phyloP scores from a whole-genome alignment of 2,329 filamentous ascomycete genomes.

The Pseudogymnoascus sp. region DNA sequence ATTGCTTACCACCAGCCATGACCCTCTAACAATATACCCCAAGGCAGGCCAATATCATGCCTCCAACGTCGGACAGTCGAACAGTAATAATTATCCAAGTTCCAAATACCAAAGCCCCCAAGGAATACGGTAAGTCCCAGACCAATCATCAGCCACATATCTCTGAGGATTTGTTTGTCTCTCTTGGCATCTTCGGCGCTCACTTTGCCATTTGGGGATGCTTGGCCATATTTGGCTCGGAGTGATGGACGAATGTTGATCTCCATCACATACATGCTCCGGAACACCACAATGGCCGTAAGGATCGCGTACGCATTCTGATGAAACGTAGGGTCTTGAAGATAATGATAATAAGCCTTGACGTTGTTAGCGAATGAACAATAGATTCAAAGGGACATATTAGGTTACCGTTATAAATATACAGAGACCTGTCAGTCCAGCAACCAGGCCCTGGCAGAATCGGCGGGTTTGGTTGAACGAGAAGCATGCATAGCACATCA shows the following conservation, averaged over 20 bases:
- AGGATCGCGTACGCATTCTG: conserved; percentile 65
- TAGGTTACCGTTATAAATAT: conserved; percentile 50
- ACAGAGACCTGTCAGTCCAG: conserved; percentile 44
- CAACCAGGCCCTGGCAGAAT: conserved; percentile 44
- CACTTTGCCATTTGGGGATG: conserved; percentile 36
- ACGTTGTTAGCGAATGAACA: neutral
- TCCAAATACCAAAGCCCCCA: conserved; percentile 63
- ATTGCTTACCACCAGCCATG: conserved; percentile 63
- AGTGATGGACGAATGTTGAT: conserved; percentile 52
- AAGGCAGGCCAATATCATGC: conserved; percentile 58
- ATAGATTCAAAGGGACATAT: neutral
- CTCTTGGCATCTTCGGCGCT: conserved; percentile 46
- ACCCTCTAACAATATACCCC: conserved; percentile 65
- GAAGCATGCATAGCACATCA: conserved; percentile 65
- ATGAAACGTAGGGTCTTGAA: conserved; percentile 67
- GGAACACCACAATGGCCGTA: conserved; percentile 56
- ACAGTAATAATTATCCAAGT: conserved; percentile 60
- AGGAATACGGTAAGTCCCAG: conserved; percentile 58
- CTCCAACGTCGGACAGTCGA: conserved; percentile 53
- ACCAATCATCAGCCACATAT: conserved; percentile 64
- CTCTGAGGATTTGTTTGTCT: conserved; percentile 51
- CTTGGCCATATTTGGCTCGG: conserved; percentile 35
- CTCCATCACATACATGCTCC: conserved; percentile 66
- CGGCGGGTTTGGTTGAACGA: conserved; percentile 48
- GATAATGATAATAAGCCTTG: conserved; percentile 61